These are phyloP conservation scores for Fusarium musae DNA, from an alignment of 2,329 filamentous ascomycete species.

Conservation along the genomic window DNA sequence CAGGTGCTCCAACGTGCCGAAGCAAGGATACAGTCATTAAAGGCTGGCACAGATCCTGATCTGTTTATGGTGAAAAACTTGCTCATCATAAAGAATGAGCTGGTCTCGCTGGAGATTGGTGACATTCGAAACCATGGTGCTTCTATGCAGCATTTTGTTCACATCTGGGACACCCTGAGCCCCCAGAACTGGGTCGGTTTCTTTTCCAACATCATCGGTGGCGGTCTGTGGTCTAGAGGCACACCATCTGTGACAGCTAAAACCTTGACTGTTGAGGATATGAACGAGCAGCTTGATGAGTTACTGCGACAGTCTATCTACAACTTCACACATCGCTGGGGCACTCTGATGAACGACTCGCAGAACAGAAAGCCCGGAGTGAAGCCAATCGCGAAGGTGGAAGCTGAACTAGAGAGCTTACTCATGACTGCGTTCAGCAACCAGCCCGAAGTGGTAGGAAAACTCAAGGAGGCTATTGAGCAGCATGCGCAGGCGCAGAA, in stretches of 20 bases:
- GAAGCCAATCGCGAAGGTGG: conserved; percentile 63
- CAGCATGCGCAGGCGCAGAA: conserved; percentile 65
- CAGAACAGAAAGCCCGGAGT: conserved; percentile 59
- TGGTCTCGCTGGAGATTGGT: conserved; percentile 94
- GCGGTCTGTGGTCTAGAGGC: conserved; percentile 60
- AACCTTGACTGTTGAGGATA: conserved; percentile 63
- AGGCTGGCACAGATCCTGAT: conserved; percentile 75
- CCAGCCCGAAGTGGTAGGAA: conserved; percentile 67
- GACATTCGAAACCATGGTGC: conserved; percentile 64
- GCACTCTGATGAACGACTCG: conserved; percentile 61
- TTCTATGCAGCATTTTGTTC: conserved; percentile 69
- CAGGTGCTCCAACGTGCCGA: conserved; percentile 83
- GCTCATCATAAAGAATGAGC: conserved; percentile 93
- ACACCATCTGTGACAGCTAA: conserved; percentile 52
- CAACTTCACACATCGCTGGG: conserved; percentile 71
- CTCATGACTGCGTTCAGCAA: conserved; percentile 68
- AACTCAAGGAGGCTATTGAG: conserved; percentile 70
- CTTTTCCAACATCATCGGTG: conserved; percentile 67
- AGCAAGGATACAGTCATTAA: conserved; percentile 72
- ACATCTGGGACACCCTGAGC: conserved; percentile 73
- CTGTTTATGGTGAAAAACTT: conserved; percentile 96
- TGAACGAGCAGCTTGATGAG: conserved; percentile 73
- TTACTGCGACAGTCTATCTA: conserved; percentile 71
- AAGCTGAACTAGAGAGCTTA: conserved; percentile 66
- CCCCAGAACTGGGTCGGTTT: conserved; percentile 68